A percentile compares a stretch with the other conserved stretches of the same genome.
Conservation (phyloP, 495 filamentous ascomycete species). For the Hyaloscypha variabilis region DNA sequence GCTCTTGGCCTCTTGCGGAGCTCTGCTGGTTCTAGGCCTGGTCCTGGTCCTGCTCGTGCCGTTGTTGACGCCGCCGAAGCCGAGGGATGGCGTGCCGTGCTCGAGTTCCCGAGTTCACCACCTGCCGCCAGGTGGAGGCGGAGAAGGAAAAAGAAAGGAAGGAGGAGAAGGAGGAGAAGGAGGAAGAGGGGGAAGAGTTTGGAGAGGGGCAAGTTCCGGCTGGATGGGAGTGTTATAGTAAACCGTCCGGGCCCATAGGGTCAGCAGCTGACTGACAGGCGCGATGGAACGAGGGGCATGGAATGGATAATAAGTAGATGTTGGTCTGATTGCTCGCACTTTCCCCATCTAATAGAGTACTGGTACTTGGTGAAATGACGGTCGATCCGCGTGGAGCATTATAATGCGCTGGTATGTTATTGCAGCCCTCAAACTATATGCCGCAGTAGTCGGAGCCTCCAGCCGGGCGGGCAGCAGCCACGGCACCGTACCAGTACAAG, state of each 20-base stretch:
- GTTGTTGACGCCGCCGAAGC: not conserved
- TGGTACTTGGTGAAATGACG: conserved; percentile 5
- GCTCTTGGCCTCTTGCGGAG: too few species aligned
- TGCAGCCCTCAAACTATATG: conserved; percentile 2
- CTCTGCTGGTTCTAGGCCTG: too few species aligned
- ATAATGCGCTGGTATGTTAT: conserved; percentile 2
- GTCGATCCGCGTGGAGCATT: conserved; percentile 13
- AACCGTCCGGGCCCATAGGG: not conserved
- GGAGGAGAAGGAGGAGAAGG: not conserved
- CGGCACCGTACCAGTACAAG: too few species aligned
- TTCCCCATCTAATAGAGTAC: conserved; percentile 8
- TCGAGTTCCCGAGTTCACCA: not conserved
- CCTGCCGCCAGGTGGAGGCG: conserved; percentile 3
- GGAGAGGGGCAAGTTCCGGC: not conserved
- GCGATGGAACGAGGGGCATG: not conserved
- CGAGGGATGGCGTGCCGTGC: not conserved
- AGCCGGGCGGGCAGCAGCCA: not conserved
- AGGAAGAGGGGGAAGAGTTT: not conserved
- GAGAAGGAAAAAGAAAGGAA: not conserved
- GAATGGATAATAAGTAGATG: not conserved
- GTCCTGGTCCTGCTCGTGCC: not conserved
- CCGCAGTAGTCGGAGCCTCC: not conserved
- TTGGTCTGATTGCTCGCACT: not conserved
- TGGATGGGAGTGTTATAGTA: not conserved
- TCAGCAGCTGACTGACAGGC: not conserved